A percentile compares a stretch with the other conserved stretches of the same genome.
These are phyloP conservation scores for Calocybe indica DNA, from an alignment of 768 basidiomycete genomes.

Conservation along the genomic window DNA sequence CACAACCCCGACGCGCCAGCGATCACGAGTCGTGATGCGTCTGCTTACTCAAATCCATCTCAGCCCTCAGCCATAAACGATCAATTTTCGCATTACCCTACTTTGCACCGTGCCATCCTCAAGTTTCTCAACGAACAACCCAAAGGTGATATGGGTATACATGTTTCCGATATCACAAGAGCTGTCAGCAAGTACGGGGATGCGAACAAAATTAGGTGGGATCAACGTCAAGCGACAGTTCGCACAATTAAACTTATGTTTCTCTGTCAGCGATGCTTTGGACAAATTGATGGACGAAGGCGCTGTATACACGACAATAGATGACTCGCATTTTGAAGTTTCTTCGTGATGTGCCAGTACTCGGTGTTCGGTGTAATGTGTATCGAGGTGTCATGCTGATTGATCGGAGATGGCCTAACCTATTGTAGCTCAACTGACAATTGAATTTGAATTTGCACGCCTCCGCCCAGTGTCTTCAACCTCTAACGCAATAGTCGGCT, in stretches of 20 bases:
- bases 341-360: constrained; percentile 24
- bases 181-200: constrained; percentile 44
- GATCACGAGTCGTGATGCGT: constrained; percentile 9
- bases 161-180: constrained; percentile 68
- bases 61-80: constrained; percentile 25
- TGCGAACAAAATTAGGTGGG: constrained; percentile 60
- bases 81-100: constrained; percentile 51
- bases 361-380: too few species aligned
- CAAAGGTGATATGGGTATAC: constrained; percentile 56
- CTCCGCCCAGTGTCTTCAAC: too few species aligned
- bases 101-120: constrained; percentile 59
- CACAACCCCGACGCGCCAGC: constrained; percentile 18
- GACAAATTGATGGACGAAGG: constrained; percentile 80
- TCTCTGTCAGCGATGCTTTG: constrained; percentile 51
- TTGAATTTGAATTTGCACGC: too few species aligned
- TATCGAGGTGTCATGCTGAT: too few species aligned
- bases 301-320: constrained; percentile 69
- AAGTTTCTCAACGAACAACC: constrained; percentile 51
- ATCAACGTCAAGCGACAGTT: neutral
- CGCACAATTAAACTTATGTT: neutral
- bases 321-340: constrained; percentile 73
- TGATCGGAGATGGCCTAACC: too few species aligned
- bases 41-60: constrained; percentile 37
- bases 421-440: too few species aligned
- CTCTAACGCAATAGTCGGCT: too few species aligned